These are phyloP conservation scores for Artemisia annua DNA, from an alignment of 129 eudicot genomes.

Conservation along the genomic window DNA sequence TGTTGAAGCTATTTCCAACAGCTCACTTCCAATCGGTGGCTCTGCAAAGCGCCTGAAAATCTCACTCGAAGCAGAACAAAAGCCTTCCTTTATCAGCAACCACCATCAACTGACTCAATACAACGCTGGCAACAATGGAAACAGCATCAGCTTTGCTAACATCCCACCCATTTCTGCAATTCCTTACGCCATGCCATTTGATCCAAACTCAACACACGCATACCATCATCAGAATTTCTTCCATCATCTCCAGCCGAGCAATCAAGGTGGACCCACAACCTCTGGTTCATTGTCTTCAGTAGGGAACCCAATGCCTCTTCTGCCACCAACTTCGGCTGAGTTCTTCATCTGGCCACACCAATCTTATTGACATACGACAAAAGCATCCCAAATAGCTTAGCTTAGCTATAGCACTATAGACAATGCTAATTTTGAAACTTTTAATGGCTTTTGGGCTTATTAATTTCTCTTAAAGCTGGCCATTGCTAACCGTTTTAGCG, in stretches of 20 bases:
- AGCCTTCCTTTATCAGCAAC: slow-evolving; percentile 31
- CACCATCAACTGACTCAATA: slow-evolving; percentile 35
- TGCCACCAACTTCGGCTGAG: slow-evolving; percentile 56
- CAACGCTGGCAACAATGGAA: slow-evolving; percentile 16
- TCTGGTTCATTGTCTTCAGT: slow-evolving; percentile 38
- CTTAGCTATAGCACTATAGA: slow-evolving; percentile 22
- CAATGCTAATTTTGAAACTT: slow-evolving; percentile 39
- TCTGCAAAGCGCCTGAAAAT: slow-evolving; percentile 76
- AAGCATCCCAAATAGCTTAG: slow-evolving; percentile 34
- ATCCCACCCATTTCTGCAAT: slow-evolving; percentile 37
- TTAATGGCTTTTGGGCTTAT: slow-evolving; percentile 17
- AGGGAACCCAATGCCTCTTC: slow-evolving; percentile 37
- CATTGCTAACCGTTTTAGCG: slow-evolving; percentile 39
- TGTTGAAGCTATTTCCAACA: slow-evolving; percentile 73
- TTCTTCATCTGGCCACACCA: slow-evolving; percentile 82
- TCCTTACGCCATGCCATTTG: slow-evolving; percentile 56
- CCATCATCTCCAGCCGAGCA: slow-evolving; percentile 47
- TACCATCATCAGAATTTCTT: slow-evolving; percentile 57
- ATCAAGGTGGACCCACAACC: slow-evolving; percentile 26
- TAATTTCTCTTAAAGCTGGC: slow-evolving; percentile 23
- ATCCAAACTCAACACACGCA: slow-evolving; percentile 37
- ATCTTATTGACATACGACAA: slow-evolving; percentile 40
- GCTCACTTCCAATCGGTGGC: slow-evolving; percentile 84
- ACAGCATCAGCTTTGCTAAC: slow-evolving; percentile 54
- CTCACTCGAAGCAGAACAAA: slow-evolving; percentile 58